Evolutionary conservation across 1,139 yeast genomes (phyloP), one percentile per base, ranked within the genome.

Genomic region (Yamadazyma triangularis): DNA sequence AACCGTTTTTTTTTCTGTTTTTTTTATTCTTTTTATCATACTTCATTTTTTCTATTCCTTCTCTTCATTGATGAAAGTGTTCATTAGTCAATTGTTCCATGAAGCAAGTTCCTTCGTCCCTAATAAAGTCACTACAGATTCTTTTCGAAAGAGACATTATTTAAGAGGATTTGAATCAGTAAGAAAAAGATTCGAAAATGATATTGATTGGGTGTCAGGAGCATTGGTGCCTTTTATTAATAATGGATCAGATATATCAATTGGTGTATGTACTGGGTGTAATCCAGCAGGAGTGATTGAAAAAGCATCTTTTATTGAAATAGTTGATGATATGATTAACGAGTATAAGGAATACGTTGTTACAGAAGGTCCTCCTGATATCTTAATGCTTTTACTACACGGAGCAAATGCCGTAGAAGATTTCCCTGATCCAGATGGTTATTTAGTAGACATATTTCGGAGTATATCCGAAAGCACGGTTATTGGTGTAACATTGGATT

Each of bases 261-360:
- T 29, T 5, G 39, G 37, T 3, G 27, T 35, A 7, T 35, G 39
- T 22, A 31, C 39, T n/a, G 39, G 31, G 7, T 34, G 38, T 26
- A 28, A 30, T 16, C 39, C 38, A 8, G 37, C 28, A 11, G 39
- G 39, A 8, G 23, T 28, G 21, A 31, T 36, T n/a, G 35, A 36
- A 14, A n/a, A 21, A 5, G 28, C 21, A 3, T 26, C 38, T 3
- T 36, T 34, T 20, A 15, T 19, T 4, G 15, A 2, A 13, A 36
- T 36, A 11, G 8, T 30, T 4, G 15, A 27, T 8, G 35, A 33
- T 27, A 34, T 36, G 35, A 7, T 36, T 2, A 11, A 19, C 6
- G 34, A 33, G 15, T 36, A 33, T 23, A 18, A 24, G 6, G 11
- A 18, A 3, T 36, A 36, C 19, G 19, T 34, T n/a, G 23, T 22